Evolutionary conservation across 2,329 filamentous ascomycete species (phyloP).

Genomic region (Diaporthe capsici): DNA sequence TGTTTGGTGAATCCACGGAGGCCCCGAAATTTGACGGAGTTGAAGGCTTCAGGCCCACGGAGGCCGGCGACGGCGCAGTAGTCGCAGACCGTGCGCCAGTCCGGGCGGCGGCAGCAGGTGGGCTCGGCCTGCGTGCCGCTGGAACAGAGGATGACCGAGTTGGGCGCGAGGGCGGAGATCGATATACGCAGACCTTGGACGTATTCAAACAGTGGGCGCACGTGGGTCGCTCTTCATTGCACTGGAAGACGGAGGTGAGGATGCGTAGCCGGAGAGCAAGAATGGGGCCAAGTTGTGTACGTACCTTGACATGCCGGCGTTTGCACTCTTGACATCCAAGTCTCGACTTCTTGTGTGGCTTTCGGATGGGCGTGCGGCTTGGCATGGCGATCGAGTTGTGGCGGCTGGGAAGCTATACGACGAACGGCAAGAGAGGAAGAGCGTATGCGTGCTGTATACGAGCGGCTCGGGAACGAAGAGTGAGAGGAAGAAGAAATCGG

Average conservation of each 20-base stretch:
- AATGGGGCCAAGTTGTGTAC: not conserved
- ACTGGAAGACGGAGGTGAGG: not conserved
- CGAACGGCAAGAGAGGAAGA: not conserved
- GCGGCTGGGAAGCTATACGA: not conserved
- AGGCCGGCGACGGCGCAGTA: not conserved
- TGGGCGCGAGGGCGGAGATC: not conserved
- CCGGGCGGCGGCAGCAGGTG: not conserved
- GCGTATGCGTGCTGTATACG: conserved; percentile 4
- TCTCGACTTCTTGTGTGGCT: conserved; percentile 18
- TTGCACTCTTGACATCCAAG: conserved; percentile 1
- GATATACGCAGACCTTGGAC: conserved; percentile 7
- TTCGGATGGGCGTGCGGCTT: not conserved
- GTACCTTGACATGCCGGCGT: not conserved
- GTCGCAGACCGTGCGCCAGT: conserved; percentile 2
- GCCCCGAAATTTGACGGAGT: not conserved
- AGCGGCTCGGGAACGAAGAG: not conserved
- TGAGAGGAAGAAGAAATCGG: not conserved
- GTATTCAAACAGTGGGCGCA: not conserved
- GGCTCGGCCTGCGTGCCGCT: not conserved
- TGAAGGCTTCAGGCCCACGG: not conserved
- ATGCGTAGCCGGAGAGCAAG: not conserved
- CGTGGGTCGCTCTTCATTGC: not conserved
- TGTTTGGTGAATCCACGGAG: not conserved
- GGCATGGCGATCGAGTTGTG: not conserved
- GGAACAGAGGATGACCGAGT: not conserved